Conservation (phyloP, 164 flowering plant genomes). For the Tinospora cordifolia region DNA sequence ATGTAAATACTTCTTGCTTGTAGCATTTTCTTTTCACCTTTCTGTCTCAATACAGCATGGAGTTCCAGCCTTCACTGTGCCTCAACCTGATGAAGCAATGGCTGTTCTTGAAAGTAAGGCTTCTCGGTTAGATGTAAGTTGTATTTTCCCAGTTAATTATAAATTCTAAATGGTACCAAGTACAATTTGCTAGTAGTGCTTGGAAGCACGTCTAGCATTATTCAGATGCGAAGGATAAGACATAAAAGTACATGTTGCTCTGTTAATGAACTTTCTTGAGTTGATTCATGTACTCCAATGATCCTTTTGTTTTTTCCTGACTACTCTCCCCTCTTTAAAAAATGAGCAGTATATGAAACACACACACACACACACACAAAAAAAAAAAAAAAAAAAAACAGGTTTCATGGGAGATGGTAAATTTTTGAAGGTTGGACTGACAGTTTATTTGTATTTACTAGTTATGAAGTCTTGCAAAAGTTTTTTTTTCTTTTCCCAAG, state of each 20-base stretch:
- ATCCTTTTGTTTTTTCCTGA: background rate
- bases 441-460: background rate
- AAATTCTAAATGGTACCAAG: background rate
- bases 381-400: no score
- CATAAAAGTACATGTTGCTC: background rate
- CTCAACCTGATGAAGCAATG: conserved; percentile 98
- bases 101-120: conserved; percentile 68
- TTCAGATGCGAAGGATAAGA: background rate
- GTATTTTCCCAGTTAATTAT: background rate
- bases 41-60: conserved; percentile 37
- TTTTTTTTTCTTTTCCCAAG: background rate
- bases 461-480: background rate
- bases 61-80: conserved; percentile 91
- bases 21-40: background rate
- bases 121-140: conserved; percentile 61
- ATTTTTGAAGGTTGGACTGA: background rate
- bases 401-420: no score
- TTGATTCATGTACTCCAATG: background rate
- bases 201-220: background rate
- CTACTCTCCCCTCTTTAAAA: no score
- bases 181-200: background rate
- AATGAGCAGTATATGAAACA: no score
- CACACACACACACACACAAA: no score
- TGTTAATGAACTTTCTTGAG: background rate
- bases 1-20: conserved; percentile 2